Conservation (phyloP, 176 grass and related monocot species). For the Musa itinerans region DNA sequence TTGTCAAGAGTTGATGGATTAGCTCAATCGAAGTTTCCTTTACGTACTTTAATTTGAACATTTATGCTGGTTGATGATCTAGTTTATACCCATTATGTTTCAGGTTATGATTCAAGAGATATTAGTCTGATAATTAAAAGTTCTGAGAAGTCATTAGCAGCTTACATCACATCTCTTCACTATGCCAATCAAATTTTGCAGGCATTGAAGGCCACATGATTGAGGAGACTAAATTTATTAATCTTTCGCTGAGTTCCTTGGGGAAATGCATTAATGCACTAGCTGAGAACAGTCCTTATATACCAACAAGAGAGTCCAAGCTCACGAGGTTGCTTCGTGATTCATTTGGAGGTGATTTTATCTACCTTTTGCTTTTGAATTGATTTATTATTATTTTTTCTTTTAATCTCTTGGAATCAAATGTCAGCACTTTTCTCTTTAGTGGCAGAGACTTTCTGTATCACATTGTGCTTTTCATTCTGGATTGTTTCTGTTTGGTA, state of each 20-base stretch:
- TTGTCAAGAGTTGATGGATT: too few relatives aligned
- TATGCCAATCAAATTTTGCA: constrained; percentile 18
- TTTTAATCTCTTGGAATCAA: neutral
- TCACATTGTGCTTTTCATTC: too few relatives aligned
- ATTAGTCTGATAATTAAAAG: neutral
- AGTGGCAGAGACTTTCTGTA: too few relatives aligned
- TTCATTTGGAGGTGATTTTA: constrained; percentile 86
- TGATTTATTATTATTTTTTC: neutral
- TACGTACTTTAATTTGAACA: too few relatives aligned
- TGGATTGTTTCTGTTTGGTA: neutral
- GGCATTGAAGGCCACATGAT: constrained; percentile 97
- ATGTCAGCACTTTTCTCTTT: neutral
- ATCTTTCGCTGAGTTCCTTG: constrained; percentile 85
- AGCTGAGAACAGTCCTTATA: constrained; percentile 84
- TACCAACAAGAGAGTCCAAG: constrained; percentile 93
- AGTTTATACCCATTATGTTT: too few relatives aligned
- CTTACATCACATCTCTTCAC: neutral
- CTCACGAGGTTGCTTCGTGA: constrained; percentile 93
- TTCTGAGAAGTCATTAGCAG: neutral
- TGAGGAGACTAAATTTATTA: constrained; percentile 97
- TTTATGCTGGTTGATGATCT: too few relatives aligned
- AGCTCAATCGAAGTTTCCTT: too few relatives aligned
- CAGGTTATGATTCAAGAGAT: too few relatives aligned
- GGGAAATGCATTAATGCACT: constrained; percentile 96
- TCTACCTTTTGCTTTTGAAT: neutral